Percentiles rank a stretch among this genome's conserved stretches.
Evolutionary conservation across 768 basidiomycete species (phyloP).

Genomic region (Podaxis carcinomalis): DNA sequence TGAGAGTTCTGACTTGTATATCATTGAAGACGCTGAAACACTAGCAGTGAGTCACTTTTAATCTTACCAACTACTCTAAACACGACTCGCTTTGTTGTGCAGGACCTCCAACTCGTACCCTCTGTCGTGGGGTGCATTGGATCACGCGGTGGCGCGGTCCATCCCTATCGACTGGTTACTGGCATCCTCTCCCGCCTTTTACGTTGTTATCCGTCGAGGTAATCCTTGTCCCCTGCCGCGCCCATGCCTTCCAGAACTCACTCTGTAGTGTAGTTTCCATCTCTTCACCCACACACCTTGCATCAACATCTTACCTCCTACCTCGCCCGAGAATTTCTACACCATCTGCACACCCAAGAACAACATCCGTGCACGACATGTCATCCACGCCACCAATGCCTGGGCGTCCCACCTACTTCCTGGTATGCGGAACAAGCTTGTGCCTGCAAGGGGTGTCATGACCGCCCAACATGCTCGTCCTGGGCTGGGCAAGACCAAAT

Average conservation of each 20-base stretch:
- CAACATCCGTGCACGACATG: slow-evolving; percentile 47
- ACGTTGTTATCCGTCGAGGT: slow-evolving; percentile 44
- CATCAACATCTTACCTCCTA: slow-evolving; percentile 36
- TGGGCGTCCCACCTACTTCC: slow-evolving; percentile 73
- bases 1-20: slow-evolving; percentile 33
- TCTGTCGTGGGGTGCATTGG: slow-evolving; percentile 46
- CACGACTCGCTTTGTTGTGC: background rate
- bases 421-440: slow-evolving; percentile 55
- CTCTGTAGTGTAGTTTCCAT: slow-evolving; percentile 39
- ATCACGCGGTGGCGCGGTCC: slow-evolving; percentile 56
- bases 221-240: slow-evolving; percentile 15
- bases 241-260: slow-evolving; percentile 1
- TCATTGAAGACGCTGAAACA: slow-evolving; percentile 25
- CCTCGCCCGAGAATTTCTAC: slow-evolving; percentile 30
- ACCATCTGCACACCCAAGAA: slow-evolving; percentile 62
- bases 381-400: slow-evolving; percentile 84
- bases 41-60: slow-evolving; percentile 22
- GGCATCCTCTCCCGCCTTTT: slow-evolving; percentile 52
- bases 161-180: slow-evolving; percentile 69
- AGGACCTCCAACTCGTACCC: slow-evolving; percentile 49
- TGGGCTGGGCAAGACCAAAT: slow-evolving; percentile 18
- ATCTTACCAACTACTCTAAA: background rate
- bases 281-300: slow-evolving; percentile 62
- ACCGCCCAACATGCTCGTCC: slow-evolving; percentile 57
- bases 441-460: slow-evolving; percentile 60